Base-by-base conservation (phyloP, 441 rosid species). In the Hura crepitans region DNA sequence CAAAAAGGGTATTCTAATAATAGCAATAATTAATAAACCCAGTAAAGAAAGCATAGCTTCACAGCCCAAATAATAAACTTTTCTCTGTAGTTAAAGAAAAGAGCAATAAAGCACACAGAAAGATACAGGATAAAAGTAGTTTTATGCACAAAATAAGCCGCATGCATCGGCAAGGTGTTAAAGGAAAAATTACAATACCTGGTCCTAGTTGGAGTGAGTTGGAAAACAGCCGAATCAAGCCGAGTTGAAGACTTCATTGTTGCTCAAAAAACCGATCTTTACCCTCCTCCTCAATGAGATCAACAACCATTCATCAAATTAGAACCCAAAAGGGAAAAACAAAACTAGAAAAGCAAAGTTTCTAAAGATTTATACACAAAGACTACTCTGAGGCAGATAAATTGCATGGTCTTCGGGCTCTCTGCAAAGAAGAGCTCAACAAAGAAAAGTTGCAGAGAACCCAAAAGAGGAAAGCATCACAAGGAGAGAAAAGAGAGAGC, bases 141-240 rank as follows among this genome's bases (percentile, higher is more conserved):
- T 63, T 63, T 46, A 39, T 39, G 27, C 8, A 53, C 47, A 35
- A 2, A 35, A 43, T 15, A 57, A 65, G 18, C 55, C 53, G 43
- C 60, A 58, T 0, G 6, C 12, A 45, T 18, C 20, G 25, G 47
- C 46, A 43, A 30, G 33, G 7, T 47, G 35, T 35, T 6, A 65
- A 54, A 65, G 55, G 33, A 25, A 49, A 14, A 49, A 39, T 45
- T 47, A 17, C 12, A 69, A 14, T 78, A 95, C 98, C 99, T 84
- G 53, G 99, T 95, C 75, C 99, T 86, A 81, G 99, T 95, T 57
- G 99, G 99, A 75, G 99, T 95, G 81, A 95, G 99, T 78, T 92
- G 99, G 81, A 95, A 95, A 64, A 89, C 82, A 74, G 85, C 95
- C 22, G 95, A 88, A 70, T 90, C 90, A 64, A 95, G 93, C 77